Base-by-base conservation (phyloP, 768 basidiomycete species). In the Leucosporidium scottii region DNA sequence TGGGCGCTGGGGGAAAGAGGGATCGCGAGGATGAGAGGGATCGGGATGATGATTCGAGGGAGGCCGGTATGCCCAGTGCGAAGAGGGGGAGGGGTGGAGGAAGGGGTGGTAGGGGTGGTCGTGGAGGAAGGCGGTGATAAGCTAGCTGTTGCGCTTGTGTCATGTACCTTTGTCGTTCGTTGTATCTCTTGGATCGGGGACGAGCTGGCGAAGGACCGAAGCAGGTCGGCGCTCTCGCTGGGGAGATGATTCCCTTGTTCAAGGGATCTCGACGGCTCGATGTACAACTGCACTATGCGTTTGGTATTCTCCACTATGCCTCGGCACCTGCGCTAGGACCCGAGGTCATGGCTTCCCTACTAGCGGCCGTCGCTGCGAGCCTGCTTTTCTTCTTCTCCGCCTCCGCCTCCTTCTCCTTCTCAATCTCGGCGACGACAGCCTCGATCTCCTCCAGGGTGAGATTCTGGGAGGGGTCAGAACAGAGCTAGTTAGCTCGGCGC, bases 391-490 rank as follows among this genome's bases (percentile, higher is more conserved):
- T 98, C 79, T 90, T 84, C 79, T 98, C 96, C 56, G 93, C 93
- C 84, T 98, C 96, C 86, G 83, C 74, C 81, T 98, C 96, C 82
- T 98, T 99, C 82, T 99, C 96, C 71, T 87, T 85, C 79, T 99
- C 96, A 67, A 99, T 98, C 59, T 90, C 89, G 58, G 85, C 80
- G 10, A 98, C 96, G 66, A 98, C 93, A 0, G 82, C 86, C 77
- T 96, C 92, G 61, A 99, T 93, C 78, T 98, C 89, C 0, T 85
- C 70, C 13, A 91, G 82, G 48, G 88, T 91, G 66, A 99, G 81
- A 76, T 87, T 92, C 93, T 98, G 75, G 58, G 25, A 18, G 7
- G 5, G 10, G 15, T 20, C 54, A 23, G 4, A 17, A 10, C 4
- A 39, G 9, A 10, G 18, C 17, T 5, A 10, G 34, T 59, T 21